Evolutionary conservation across 2,329 filamentous ascomycete species (phyloP), one percentile per base, ranked within the genome.

Genomic region (Coniella vitis): DNA sequence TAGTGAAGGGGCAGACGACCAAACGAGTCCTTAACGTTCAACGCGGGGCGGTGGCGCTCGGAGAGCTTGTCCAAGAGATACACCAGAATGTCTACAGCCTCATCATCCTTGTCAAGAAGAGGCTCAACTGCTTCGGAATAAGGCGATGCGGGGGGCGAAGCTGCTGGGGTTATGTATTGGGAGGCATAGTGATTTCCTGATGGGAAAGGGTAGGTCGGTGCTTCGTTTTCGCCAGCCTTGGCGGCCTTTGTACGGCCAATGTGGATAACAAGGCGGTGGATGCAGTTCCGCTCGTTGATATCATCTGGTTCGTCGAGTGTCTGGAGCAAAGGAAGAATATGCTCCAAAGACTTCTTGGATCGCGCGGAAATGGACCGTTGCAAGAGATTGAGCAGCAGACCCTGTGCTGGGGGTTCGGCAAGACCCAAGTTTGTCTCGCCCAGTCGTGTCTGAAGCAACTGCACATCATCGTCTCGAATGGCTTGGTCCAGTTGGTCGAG

Each of bases 251-350:
- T 82, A 42, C 91, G 83, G 16, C 91, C 90, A 58, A 96, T 94
- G 17, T 90, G 84, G 52, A 97, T 94, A 37, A 98, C 86, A 2
- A 97, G 74, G 8, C 93, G 84, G 64, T 98, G 93, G 42, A 98
- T 81, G 63, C 89, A 93, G 63, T 96, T 98, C 12, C 93, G 84
- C 59, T 86, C 84, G 67, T 97, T 95, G 62, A 98, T 89, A 61
- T 97, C 93, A 57, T 95, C 87, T 2, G 86, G 79, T 61, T 95
- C 90, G 43, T 95, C 83, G 2, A 97, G 74, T 1, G 79, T 83
- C 38, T 81, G 76, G 45, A 93, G 75, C 37, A 82, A 76, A 10
- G 72, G 69, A 2, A 98, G 66, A 1, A 97, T 74, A 50, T 77
- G 78, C n/a, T 77, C 70, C 43, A 96, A 86, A 60, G 82, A 90